Evolutionary conservation across 257 asterid species (phyloP).

Genomic region (Penstemon newberryi): DNA sequence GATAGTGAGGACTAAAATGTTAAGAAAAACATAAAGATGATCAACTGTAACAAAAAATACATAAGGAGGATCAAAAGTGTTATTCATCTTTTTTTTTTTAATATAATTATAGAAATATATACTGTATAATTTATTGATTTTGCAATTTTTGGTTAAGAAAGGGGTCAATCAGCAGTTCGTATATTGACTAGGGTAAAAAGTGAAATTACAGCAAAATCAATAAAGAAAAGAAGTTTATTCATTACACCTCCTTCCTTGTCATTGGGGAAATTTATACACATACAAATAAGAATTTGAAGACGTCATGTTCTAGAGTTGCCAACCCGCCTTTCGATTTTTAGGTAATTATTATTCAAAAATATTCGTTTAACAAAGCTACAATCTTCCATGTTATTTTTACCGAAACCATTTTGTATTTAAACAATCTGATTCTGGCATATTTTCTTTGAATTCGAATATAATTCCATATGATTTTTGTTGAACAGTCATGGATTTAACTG

Average conservation of each 20-base stretch:
- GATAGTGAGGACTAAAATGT: no score
- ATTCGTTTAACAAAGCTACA: not conserved
- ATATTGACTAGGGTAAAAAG: slow-evolving; percentile 1
- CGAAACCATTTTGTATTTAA: slow-evolving; percentile 3
- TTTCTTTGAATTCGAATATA: slow-evolving; percentile 5
- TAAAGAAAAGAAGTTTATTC: not conserved
- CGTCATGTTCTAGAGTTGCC: slow-evolving; percentile 29
- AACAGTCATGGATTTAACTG: slow-evolving; percentile 62
- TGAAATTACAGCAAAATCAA: slow-evolving; percentile 7
- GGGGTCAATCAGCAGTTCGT: not conserved
- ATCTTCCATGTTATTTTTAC: slow-evolving; percentile 8
- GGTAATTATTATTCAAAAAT: slow-evolving; percentile 24
- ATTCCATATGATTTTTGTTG: slow-evolving; percentile 9
- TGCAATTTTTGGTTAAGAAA: not conserved
- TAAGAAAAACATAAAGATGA: no score
- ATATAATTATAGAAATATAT: not conserved
- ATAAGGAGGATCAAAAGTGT: no score
- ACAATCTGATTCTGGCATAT: slow-evolving; percentile 5
- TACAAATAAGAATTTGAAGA: not conserved
- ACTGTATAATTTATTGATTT: not conserved
- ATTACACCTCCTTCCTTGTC: slow-evolving; percentile 7
- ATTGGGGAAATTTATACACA: slow-evolving; percentile 9
- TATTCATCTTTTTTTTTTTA: not conserved
- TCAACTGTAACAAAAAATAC: no score
- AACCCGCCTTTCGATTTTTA: slow-evolving; percentile 18